Evolutionary conservation across 2,329 filamentous ascomycete species (phyloP), one percentile per base, ranked within the genome.

Genomic region (Aspergillus pseudotamarii): DNA sequence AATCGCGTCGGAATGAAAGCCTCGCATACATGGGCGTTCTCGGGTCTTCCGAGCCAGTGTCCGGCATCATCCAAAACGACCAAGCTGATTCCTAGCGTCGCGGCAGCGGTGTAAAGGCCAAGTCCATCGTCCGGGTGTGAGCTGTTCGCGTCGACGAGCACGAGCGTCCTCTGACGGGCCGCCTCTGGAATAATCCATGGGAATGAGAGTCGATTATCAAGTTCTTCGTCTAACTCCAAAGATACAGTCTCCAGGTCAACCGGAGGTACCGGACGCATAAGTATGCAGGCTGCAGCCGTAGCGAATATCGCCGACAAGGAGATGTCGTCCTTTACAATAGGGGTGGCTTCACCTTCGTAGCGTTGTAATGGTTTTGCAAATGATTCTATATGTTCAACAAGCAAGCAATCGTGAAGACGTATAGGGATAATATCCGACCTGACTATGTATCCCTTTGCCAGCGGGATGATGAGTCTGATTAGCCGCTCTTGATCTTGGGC

Each of bases 141-240:
- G 23, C 19, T 21, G 4, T 32, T 21, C 3, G 28, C 46, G 4
- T 53, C 57, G 3, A 59, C 57, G 1, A 59, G 21, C 1, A 32
- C 46, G 11, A 59, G n/a, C 5, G 32, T 51, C n/a, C 11, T 36
- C 1, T 23, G 45, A 6, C 6, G n/a, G 1, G 9, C 11, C 0
- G 10, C 6, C 19, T 59, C 14, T 5, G 16, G 3, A 6, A 32
- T 26, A 10, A 53, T 16, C 57, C 57, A 59, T 2, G 57, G 57
- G 14, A 59, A 59, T 10, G 57, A 59, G 6, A 58, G 28, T 21
- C 56, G 11, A 19, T 58, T 58, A n/a, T 46, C 43, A 23, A 46
- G n/a, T 2, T 46, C 43, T 8, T 26, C 23, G 23, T 50, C 46
- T 11, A 50, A 28, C 11, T 23, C 10, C 21, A 2, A 6, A 11